Evolutionary conservation across 2,329 filamentous ascomycete species (phyloP), one percentile per base, ranked within the genome.

Genomic region (Metarhizium sp.): DNA sequence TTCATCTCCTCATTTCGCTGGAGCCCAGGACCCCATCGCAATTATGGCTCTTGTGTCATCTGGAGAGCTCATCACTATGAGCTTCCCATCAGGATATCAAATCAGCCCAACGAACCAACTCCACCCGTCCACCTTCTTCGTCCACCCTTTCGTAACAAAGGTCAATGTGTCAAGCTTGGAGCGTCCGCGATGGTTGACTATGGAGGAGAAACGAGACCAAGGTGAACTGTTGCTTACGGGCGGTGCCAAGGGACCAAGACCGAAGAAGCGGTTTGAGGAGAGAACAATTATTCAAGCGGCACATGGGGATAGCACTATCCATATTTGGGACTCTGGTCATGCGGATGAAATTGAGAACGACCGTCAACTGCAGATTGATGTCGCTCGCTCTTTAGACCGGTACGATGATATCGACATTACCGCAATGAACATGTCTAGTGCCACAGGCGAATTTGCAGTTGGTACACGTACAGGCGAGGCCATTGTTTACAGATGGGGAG

Each of bases 41-140:
- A 75, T 95, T 45, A 77, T 99, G 61, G 81, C 84, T 2, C 74
- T 95, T 6, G 75, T 97, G 3, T 85, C 87, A 0, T 96, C 91
- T 1, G 94, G 94, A 25, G 92, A 97, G 71, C 73, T 97, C 32
- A 79, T 95, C 52, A 95, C 92, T 0, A 74, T 97, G 67, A 95
- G 87, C 63, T 97, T 97, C 66, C 94, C 94, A 0, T 94, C 87
- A 50, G 94, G 94, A 32, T 88, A 92, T 69, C 87, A 90, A 1
- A 95, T 97, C 55, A 88, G 86, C 32, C 91, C 94, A 1, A 96
- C 92, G 4, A 96, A 96, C 64, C 90, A 96, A 71, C 79, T 99
- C 6, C 92, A 95, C 64, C 82, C 92, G 0, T 96, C 88, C 2
- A 73, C 96, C 49, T 88, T 88, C 1, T 88, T 96, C 59, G 87